phyloP scores from a whole-genome alignment of 495 filamentous ascomycete species.

The Aspergillus cristatus region DNA sequence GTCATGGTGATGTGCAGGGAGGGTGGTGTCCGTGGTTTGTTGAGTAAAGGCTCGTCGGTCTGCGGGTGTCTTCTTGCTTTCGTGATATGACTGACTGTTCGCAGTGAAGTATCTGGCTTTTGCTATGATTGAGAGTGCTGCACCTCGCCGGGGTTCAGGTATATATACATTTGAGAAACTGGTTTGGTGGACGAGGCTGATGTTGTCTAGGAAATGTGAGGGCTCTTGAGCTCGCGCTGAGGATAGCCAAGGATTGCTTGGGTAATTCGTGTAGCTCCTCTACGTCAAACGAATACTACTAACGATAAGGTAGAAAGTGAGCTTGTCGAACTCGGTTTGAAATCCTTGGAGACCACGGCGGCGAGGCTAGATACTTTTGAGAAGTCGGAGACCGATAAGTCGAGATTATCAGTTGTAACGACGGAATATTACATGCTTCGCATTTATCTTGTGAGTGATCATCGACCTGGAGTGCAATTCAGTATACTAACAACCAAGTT shows the following conservation, averaged over 20 bases:
- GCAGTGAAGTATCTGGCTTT: slow-evolving; percentile 60
- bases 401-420: slow-evolving; percentile 5
- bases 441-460: slow-evolving; percentile 50
- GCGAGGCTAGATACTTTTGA: slow-evolving; percentile 50
- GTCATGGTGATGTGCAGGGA: background rate
- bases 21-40: background rate
- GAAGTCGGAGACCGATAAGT: slow-evolving; percentile 16
- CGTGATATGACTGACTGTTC: background rate
- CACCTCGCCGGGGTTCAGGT: slow-evolving; percentile 22
- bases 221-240: slow-evolving; percentile 58
- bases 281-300: slow-evolving; percentile 6
- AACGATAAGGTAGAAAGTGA: slow-evolving; percentile 32
- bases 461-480: background rate
- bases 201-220: slow-evolving; percentile 43
- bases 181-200: too few relatives aligned
- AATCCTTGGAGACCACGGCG: slow-evolving; percentile 54
- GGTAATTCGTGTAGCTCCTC: slow-evolving; percentile 28
- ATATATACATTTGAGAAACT: slow-evolving; percentile 5
- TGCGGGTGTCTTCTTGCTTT: too few relatives aligned
- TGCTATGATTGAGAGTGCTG: slow-evolving; percentile 55
- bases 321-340: slow-evolving; percentile 46
- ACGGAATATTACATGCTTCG: slow-evolving; percentile 62
- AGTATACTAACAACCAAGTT: slow-evolving; percentile 1
- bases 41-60: slow-evolving; percentile 14
- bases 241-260: slow-evolving; percentile 54